Conservation (phyloP, 2,329 filamentous ascomycete species). For the Trichophyton simii region DNA sequence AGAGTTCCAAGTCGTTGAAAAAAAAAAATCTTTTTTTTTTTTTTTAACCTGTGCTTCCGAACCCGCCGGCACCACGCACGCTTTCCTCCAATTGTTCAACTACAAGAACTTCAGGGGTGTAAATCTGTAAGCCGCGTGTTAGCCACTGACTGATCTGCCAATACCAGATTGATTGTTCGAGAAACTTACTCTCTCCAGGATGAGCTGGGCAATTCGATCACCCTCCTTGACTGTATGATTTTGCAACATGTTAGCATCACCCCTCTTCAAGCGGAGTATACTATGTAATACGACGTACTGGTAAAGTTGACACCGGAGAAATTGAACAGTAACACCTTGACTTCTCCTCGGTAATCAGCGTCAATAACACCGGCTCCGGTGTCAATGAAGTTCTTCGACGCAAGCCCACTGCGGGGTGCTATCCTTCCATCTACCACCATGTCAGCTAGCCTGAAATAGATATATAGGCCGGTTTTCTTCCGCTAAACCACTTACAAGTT, state of each 20-base stretch:
- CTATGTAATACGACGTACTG: constrained; percentile 15
- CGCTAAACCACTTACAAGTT: constrained; percentile 53
- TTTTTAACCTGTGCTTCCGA: constrained; percentile 64
- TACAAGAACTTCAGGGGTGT: constrained; percentile 82
- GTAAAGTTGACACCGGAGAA: constrained; percentile 69
- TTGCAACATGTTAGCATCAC: neutral
- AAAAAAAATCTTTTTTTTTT: neutral
- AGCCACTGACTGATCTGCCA: neutral
- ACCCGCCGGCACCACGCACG: constrained; percentile 78
- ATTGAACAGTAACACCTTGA: constrained; percentile 94
- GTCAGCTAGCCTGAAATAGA: constrained; percentile 3
- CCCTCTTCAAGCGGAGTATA: neutral
- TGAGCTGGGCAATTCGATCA: constrained; percentile 84
- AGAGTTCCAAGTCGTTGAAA: neutral
- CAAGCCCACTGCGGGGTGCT: constrained; percentile 80
- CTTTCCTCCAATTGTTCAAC: constrained; percentile 82
- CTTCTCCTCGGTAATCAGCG: constrained; percentile 85
- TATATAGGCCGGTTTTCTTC: constrained; percentile 4
- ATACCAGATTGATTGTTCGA: neutral
- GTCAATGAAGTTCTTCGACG: constrained; percentile 90
- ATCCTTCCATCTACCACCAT: constrained; percentile 61
- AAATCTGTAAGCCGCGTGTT: constrained; percentile 45
- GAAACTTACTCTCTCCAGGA: constrained; percentile 60
- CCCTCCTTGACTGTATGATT: constrained; percentile 53
- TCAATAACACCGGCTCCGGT: constrained; percentile 95